Evolutionary conservation across 1,284 basidiomycete genomes (phyloP), one percentile per base, ranked within the genome.

Genomic region (Pulchroboletus neoregius): DNA sequence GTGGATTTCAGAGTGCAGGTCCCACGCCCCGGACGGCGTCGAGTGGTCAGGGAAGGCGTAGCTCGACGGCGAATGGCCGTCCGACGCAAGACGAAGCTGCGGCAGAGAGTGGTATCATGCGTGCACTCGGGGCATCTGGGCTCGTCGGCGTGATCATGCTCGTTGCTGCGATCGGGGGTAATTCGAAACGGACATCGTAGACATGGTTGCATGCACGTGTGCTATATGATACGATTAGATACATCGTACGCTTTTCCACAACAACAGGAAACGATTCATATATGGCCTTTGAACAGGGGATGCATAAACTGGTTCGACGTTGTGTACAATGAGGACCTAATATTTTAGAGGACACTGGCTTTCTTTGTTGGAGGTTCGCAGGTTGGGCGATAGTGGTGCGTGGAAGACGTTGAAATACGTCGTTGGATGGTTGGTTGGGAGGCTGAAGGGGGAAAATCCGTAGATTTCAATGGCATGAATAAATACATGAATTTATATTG

Each of bases 51-150:
- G 34, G 23, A 22, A 38, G 39, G 40, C 45, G 34, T n/a, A n/a
- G n/a, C n/a, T n/a, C n/a, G n/a, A n/a, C n/a, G 34, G 18, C 39
- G 10, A 16, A 45, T 2, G 37, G 20, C 12, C 48, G 33, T 37
- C 47, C 55, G 15, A 51, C 61, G 2, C 57, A 44, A 4, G 61
- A 66, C 35, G 58, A 62, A 11, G 60, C 44, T 39, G 52, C 60
- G 8, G 52, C 50, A 22, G 49, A 66, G 51, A 62, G 63, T 22
- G 49, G 50, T 12, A 5, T 52, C 11, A 41, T 60, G 36, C 60
- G 63, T 11, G 61, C 58, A 6, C 51, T 66, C 8, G 63, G 57
- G 2, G 62, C 63, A n/a, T 57, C 63, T 6, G 60, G 62, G 4
- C 52, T 62, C 3, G 44, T 66, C 13, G 51, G 52, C 7, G 24